phyloP scores from a whole-genome alignment of 345 rosid genomes.

The Eucalyptus tenuipes region DNA sequence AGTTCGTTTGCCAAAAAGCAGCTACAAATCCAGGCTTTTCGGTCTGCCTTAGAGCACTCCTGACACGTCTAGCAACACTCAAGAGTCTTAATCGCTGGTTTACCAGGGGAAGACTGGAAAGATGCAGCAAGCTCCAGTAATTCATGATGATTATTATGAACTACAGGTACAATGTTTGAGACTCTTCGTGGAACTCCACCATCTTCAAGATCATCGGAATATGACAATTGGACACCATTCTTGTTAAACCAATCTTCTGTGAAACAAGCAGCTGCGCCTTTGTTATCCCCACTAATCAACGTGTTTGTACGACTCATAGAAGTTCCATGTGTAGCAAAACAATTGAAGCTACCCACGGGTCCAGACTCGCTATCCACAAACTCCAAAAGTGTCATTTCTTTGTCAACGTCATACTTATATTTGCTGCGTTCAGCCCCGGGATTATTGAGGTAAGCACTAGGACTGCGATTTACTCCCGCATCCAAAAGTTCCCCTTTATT shows the following conservation, averaged over 20 bases:
- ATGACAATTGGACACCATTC: slow-evolving; percentile 14
- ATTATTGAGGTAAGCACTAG: slow-evolving; percentile 88
- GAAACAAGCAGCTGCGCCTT: slow-evolving; percentile 89
- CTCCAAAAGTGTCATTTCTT: slow-evolving; percentile 89
- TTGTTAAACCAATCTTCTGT: slow-evolving; percentile 94
- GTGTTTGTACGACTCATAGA: slow-evolving; percentile 96
- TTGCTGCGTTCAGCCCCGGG: slow-evolving; percentile 63
- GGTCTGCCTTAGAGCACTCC: slow-evolving; percentile 66
- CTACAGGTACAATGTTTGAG: slow-evolving; percentile 41
- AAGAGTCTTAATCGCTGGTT: slow-evolving; percentile 47
- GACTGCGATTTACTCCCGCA: slow-evolving; percentile 91
- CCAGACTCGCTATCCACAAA: slow-evolving; percentile 93
- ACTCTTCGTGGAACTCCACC: slow-evolving; percentile 61
- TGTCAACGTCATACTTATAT: slow-evolving; percentile 74
- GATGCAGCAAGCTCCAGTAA: slow-evolving; percentile 80
- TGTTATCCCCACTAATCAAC: slow-evolving; percentile 95
- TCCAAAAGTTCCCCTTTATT: slow-evolving; percentile 79
- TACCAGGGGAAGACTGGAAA: slow-evolving; percentile 64
- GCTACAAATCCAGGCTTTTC: slow-evolving; percentile 82
- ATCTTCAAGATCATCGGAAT: slow-evolving; percentile 15
- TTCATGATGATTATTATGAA: slow-evolving; percentile 41
- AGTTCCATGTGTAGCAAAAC: slow-evolving; percentile 98
- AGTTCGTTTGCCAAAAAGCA: slow-evolving; percentile 94
- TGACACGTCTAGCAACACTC: slow-evolving; percentile 67
- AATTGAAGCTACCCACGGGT: slow-evolving; percentile 92